phyloP scores from a whole-genome alignment of 1,284 basidiomycete genomes.

The Austroboletus novae-zelandiae region DNA sequence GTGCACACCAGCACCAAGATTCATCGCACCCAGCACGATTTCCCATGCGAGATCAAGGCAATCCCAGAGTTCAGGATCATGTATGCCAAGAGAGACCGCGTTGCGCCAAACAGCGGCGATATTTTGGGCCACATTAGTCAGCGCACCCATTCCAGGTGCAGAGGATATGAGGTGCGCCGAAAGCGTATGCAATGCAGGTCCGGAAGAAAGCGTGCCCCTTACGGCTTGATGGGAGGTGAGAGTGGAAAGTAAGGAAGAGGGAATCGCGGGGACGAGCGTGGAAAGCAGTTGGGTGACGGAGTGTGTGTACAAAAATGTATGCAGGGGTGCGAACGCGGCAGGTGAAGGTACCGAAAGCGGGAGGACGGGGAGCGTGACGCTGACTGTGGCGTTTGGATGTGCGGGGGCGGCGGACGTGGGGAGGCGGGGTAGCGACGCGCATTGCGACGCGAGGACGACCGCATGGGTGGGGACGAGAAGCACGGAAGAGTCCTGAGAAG shows the following conservation, averaged over 20 bases:
- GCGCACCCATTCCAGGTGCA: slow-evolving; percentile 42
- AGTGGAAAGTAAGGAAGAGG: slow-evolving; percentile 48
- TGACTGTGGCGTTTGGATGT: slow-evolving; percentile 34
- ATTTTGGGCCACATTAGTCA: slow-evolving; percentile 57
- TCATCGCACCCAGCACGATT: slow-evolving; percentile 63
- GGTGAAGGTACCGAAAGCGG: slow-evolving; percentile 67
- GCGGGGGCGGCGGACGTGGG: slow-evolving; percentile 37
- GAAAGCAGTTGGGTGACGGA: slow-evolving; percentile 49
- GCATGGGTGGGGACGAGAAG: slow-evolving; percentile 56
- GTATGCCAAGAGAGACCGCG: slow-evolving; percentile 64
- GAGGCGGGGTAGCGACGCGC: slow-evolving; percentile 54
- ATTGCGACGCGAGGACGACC: slow-evolving; percentile 57
- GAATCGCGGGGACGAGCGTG: slow-evolving; percentile 56
- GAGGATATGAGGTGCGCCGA: slow-evolving; percentile 47
- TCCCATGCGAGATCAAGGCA: slow-evolving; percentile 72
- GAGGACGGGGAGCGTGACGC: slow-evolving; percentile 56
- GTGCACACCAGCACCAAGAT: slow-evolving; percentile 45
- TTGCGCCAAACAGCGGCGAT: slow-evolving; percentile 76
- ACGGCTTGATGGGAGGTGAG: slow-evolving; percentile 45
- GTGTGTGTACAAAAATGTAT: slow-evolving; percentile 65
- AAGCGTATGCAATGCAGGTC: slow-evolving; percentile 46
- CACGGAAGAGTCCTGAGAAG: slow-evolving; percentile 35
- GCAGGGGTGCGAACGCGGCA: slow-evolving; percentile 61
- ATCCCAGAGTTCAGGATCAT: slow-evolving; percentile 65
- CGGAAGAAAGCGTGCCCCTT: slow-evolving; percentile 44